phyloP scores from a whole-genome alignment of 169 alveolate genomes.

The Plasmodium gonderi region DNA sequence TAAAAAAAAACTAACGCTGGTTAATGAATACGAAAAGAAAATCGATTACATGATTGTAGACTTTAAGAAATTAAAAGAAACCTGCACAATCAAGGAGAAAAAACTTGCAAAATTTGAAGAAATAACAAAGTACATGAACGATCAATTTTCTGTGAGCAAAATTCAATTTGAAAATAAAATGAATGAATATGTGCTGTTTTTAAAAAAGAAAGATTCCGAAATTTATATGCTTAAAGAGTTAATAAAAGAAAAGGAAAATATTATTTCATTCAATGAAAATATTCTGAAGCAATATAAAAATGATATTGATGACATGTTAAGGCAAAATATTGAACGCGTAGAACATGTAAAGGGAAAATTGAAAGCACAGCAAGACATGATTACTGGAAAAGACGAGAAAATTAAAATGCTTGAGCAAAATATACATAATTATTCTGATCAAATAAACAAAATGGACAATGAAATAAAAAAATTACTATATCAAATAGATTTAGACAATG shows the following conservation, averaged over 20 bases:
- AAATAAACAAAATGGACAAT: constrained; percentile 23
- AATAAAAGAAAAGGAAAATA: constrained; percentile 60
- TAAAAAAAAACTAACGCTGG: constrained; percentile 25
- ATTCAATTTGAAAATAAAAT: constrained; percentile 72
- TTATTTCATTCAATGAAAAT: constrained; percentile 39
- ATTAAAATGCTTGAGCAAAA: constrained; percentile 4
- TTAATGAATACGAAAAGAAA: constrained; percentile 63
- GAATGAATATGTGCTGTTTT: constrained; percentile 62
- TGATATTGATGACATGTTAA: constrained; percentile 65
- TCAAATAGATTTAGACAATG: constrained; percentile 7
- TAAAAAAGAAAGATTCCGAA: constrained; percentile 69
- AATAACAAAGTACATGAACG: constrained; percentile 61
- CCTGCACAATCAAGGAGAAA: constrained; percentile 29
- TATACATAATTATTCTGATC: not conserved
- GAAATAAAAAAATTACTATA: constrained; percentile 22
- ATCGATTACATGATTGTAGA: constrained; percentile 45
- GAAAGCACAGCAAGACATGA: constrained; percentile 25
- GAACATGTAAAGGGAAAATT: constrained; percentile 46
- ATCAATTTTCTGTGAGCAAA: constrained; percentile 51
- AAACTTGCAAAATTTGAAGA: constrained; percentile 38
- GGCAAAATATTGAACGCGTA: constrained; percentile 35
- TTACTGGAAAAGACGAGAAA: constrained; percentile 24
- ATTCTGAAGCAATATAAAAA: constrained; percentile 65
- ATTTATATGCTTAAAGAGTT: constrained; percentile 67
- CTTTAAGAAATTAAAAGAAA: constrained; percentile 40